Conservation (phyloP, 371 early-diverging fungal species). For the Thermomucor indicae-seudaticae region DNA sequence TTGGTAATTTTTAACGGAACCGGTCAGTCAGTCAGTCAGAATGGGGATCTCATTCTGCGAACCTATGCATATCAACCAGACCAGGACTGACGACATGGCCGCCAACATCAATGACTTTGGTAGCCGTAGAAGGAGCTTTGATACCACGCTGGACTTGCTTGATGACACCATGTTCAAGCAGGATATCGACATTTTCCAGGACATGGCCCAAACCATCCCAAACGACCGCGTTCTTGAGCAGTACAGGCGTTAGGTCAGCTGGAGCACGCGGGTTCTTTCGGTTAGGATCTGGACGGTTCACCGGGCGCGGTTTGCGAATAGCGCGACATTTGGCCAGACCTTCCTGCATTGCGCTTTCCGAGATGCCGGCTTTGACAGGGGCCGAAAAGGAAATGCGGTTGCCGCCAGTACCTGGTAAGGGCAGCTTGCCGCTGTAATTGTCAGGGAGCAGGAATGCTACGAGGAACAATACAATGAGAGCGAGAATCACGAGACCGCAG, state of each 20-base stretch:
- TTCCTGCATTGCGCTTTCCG: constrained; percentile 7
- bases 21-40: not conserved
- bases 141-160: constrained; percentile 30
- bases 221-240: constrained; percentile 50
- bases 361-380: constrained; percentile 20
- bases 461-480: constrained; percentile 2
- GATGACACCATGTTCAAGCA: constrained; percentile 52
- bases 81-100: constrained; percentile 71
- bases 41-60: not conserved
- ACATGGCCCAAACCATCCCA: constrained; percentile 56
- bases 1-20: constrained; percentile 4
- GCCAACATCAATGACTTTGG: constrained; percentile 52
- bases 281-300: constrained; percentile 2
- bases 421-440: not conserved
- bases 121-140: constrained; percentile 12
- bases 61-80: constrained; percentile 75
- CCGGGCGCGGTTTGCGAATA: not conserved
- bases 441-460: constrained; percentile 6
- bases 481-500: constrained; percentile 1
- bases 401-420: not conserved
- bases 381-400: no score
- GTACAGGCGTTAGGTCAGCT: constrained; percentile 14
- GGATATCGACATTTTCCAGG: constrained; percentile 42
- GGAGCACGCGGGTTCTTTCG: constrained; percentile 14
- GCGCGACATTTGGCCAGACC: constrained; percentile 15